Evolutionary conservation across 2,329 filamentous ascomycete species (phyloP), one percentile per base, ranked within the genome.

Genomic region (Fusarium acutatum): DNA sequence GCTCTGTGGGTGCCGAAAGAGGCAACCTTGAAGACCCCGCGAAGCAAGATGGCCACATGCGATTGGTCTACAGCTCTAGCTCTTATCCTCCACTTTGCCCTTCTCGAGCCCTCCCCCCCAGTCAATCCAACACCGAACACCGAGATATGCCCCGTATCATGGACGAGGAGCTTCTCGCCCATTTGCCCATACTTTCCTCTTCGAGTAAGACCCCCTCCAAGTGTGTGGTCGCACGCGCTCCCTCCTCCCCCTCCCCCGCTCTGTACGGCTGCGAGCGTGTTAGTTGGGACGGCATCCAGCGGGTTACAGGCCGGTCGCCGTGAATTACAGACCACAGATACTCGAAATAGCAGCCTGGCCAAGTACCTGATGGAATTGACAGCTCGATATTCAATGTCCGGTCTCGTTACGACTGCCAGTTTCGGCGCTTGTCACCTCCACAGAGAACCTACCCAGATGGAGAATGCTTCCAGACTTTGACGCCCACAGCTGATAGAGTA

Each of bases 61-160:
- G 59, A 74, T 74, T 73, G 62, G 71, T 14, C 17, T 13, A 28
- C 38, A 30, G 34, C 32, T 34, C 44, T 61, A 62, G 69, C 56
- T 64, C 28, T 43, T 44, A 54, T 54, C 60, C 59, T 59, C 56
- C 60, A 65, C 65, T 68, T 54, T 62, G 44, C 38, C 32, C 50
- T 59, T 54, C 64, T 59, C 24, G 50, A 69, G 52, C 65, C 61
- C 67, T 63, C 53, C 56, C 53, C 56, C 69, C 69, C 34, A 56
- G 60, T 65, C 34, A 60, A 68, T 38, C 32, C 61, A 71, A 76
- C 71, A 26, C 78, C 78, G 78, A 79, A 79, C 67, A 60, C 78
- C 78, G 78, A 79, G 74, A 79, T 78, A 79, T 77, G 71, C 69
- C 78, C 77, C 63, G 60, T 56, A 52, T 50, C 60, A 71, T 63